Evolutionary conservation across 2,329 filamentous ascomycete genomes (phyloP), one percentile per base, ranked within the genome.

Genomic region (Aspergillus sp.): DNA sequence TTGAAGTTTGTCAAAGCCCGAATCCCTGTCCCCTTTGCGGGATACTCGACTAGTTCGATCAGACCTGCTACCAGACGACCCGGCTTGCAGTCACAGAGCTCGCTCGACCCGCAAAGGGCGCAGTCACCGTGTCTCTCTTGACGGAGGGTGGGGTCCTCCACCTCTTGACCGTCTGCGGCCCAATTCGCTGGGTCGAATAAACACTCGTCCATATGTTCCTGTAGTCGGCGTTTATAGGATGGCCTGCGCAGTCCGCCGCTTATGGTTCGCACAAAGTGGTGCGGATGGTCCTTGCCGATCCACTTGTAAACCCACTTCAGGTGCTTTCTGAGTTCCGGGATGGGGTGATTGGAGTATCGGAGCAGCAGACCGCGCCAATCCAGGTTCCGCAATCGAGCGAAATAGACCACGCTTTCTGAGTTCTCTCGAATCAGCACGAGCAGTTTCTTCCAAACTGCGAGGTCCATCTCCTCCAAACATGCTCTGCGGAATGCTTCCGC

Each of bases 41-140:
- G 63, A 49, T 70, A 73, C 29, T 75, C 66, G 24, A 65, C 55
- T 1, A 76, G 62, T 52, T 77, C 73, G n/a, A 73, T 62, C 11
- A 75, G 56, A 5, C 65, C 62, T 45, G 60, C 62, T 9, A 63
- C 57, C 3, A 62, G 54, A 11, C 55, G 52, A 10, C 49, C 39
- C 10, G 68, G 7, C 3, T 18, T 18, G 55, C 71, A 75, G 2
- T 56, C n/a, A 55, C 72, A 74, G 9, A 26, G 22, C 4, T 54
- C 32, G 3, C 4, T 3, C 6, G 60, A 57, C 6, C 26, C 26
- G 52, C 69, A 73, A 2, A 68, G 12, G 16, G 55, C 22, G 47
- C 71, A 74, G 3, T 11, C 12, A 1, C 63, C 63, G 45, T 69
- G 59, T 6, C 39, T 14, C 20, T 52, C 31, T 9, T 49, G 24